These are phyloP conservation scores for Haplographium delicatum DNA, from an alignment of 495 filamentous ascomycete species.

Conservation along the genomic window DNA sequence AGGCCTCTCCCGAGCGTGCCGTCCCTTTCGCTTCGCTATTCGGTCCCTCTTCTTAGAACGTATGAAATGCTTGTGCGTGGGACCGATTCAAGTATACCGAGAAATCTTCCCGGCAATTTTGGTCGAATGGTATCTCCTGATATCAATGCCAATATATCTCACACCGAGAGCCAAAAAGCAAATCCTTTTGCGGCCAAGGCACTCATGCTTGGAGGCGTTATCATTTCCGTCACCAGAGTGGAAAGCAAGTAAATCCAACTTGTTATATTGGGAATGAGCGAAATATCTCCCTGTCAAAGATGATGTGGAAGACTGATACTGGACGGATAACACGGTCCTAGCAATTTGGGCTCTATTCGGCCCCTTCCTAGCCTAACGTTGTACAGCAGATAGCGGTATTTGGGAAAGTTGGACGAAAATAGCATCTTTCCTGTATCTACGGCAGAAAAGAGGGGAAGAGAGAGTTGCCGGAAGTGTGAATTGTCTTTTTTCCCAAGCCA, in stretches of 20 bases:
- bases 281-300: neutral
- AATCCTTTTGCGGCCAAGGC: too few species aligned
- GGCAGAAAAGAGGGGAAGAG: neutral
- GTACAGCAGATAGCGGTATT: constrained; percentile 9
- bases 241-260: too few species aligned
- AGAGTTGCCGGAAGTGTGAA: too few species aligned
- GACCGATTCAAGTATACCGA: neutral
- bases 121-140: neutral
- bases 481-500: too few species aligned
- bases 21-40: neutral
- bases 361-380: constrained; percentile 9
- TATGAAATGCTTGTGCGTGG: neutral
- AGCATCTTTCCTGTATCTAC: neutral
- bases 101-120: neutral
- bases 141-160: neutral
- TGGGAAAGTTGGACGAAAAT: too few species aligned
- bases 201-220: constrained; percentile 1
- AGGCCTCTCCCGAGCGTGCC: constrained; percentile 3
- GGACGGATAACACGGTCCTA: neutral
- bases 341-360: neutral
- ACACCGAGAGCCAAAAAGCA: too few species aligned
- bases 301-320: neutral
- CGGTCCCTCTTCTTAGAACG: neutral
- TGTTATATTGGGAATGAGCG: too few species aligned
- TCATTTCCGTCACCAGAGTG: too few species aligned